Conservation (phyloP, 768 basidiomycete genomes). For the Filobasidium wieringae region DNA sequence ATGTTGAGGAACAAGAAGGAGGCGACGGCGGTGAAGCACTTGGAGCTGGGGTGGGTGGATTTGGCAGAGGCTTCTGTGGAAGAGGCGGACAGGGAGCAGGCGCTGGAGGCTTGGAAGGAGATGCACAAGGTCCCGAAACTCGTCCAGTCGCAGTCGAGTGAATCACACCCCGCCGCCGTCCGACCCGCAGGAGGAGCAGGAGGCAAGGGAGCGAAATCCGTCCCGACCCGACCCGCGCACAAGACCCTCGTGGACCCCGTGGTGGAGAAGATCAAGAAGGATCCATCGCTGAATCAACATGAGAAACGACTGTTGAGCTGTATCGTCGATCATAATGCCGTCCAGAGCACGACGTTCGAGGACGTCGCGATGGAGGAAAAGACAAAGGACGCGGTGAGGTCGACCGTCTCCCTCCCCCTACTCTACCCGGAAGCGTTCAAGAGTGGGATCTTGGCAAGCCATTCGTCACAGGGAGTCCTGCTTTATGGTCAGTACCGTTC, state of each 20-base stretch:
- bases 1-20: background rate
- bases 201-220: slow-evolving; percentile 38
- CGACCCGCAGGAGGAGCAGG: background rate
- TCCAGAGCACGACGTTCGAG: slow-evolving; percentile 54
- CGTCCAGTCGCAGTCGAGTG: background rate
- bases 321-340: slow-evolving; percentile 68
- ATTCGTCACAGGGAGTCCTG: slow-evolving; percentile 80
- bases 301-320: slow-evolving; percentile 69
- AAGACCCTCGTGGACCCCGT: slow-evolving; percentile 48
- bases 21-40: background rate
- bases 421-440: slow-evolving; percentile 78
- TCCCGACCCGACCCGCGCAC: slow-evolving; percentile 11
- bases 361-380: slow-evolving; percentile 78
- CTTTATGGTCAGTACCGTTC: slow-evolving; percentile 51
- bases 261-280: slow-evolving; percentile 62
- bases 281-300: slow-evolving; percentile 63
- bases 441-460: slow-evolving; percentile 77
- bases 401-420: slow-evolving; percentile 77
- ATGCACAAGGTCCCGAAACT: background rate
- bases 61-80: slow-evolving; percentile 13
- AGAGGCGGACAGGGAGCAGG: slow-evolving; percentile 3
- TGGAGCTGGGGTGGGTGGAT: slow-evolving; percentile 6
- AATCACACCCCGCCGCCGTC: background rate
- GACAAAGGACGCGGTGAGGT: slow-evolving; percentile 84
- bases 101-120: background rate